Base-by-base conservation (phyloP, 2,329 filamentous ascomycete species). In the Trichoderma sp. region DNA sequence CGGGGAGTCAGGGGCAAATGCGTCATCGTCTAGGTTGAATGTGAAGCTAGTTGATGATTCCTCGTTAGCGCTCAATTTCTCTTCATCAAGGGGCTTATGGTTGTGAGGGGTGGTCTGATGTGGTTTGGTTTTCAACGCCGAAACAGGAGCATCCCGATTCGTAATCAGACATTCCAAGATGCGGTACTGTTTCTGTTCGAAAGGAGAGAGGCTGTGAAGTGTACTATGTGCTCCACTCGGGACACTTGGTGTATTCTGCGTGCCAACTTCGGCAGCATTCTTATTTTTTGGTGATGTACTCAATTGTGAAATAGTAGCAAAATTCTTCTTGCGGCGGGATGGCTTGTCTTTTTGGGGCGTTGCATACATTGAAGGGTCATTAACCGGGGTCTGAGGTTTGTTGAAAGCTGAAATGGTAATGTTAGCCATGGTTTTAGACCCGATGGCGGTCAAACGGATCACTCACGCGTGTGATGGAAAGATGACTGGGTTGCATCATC, bases 311-410 rank as follows among this genome's bases (percentile, higher is more conserved):
- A 23, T 23, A 7, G 39, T n/a, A 30, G n/a, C 72, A 53, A 32
- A 73, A 39, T 43, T 73, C 66, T 73, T 32, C 68, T 73, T 71
- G 64, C 23, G 23, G 59, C 43, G 15, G 15, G 47, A 23, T 69
- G 72, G 64, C 13, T 73, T 73, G 64, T 69, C 59, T 71, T 73
- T 73, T 70, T 78, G 73, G 63, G 71, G 71, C 76, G 74, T 73
- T 67, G 71, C 86, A 82, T 88, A 88, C 86, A 86, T 84, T 82
- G 84, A 83, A 73, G 83, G 80, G 53, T 79, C 71, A 20, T 69
- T 69, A 36, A 43, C 71, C 34, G 66, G 59, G 12, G 13, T 68
- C 39, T 20, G 26, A 8, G n/a, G 50, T 30, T 59, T 59, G n/a
- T 65, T 65, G 50, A 63, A 65, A 34, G 53, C 69, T 66, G 26